These are phyloP conservation scores for Teratosphaeria viscida DNA, from an alignment of 2,329 filamentous ascomycete species.

Conservation along the genomic window DNA sequence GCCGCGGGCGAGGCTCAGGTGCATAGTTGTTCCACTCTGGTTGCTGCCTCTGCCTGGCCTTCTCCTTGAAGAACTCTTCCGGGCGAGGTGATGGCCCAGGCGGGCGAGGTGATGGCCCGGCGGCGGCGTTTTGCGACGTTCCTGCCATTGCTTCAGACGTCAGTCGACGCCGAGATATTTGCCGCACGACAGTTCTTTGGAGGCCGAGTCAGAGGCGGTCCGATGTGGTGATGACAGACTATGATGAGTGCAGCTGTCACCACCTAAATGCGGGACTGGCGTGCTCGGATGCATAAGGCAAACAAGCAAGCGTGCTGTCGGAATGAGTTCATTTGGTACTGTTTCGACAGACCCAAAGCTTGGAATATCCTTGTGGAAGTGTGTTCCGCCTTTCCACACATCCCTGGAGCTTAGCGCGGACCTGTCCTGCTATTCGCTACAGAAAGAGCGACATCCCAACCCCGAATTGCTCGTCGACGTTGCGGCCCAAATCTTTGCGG, in stretches of 20 bases:
- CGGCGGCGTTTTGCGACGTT: not conserved
- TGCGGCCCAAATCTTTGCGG: not conserved
- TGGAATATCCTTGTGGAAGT: not conserved
- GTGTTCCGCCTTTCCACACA: not conserved
- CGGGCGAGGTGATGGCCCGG: not conserved
- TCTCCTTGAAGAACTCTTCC: not conserved
- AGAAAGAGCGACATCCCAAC: not conserved
- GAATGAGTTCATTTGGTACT: not conserved
- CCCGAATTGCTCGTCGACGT: not conserved
- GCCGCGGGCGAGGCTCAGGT: not conserved
- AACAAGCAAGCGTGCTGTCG: not conserved
- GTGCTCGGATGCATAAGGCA: not conserved
- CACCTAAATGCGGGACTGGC: not conserved
- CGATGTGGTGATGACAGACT: not conserved
- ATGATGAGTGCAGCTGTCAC: not conserved
- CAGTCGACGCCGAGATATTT: not conserved
- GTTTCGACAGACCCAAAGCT: not conserved
- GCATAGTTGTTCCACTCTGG: not conserved
- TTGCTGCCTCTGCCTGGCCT: not conserved
- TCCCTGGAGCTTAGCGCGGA: not conserved
- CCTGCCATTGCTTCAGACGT: not conserved
- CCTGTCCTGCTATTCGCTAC: not conserved
- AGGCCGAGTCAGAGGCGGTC: not conserved
- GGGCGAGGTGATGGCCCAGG: not conserved
- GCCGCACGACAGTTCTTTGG: not conserved